Percentiles rank a stretch among this genome's conserved stretches.
phyloP scores from a whole-genome alignment of 2,329 filamentous ascomycete genomes.

The Blastomyces emzantsi region DNA sequence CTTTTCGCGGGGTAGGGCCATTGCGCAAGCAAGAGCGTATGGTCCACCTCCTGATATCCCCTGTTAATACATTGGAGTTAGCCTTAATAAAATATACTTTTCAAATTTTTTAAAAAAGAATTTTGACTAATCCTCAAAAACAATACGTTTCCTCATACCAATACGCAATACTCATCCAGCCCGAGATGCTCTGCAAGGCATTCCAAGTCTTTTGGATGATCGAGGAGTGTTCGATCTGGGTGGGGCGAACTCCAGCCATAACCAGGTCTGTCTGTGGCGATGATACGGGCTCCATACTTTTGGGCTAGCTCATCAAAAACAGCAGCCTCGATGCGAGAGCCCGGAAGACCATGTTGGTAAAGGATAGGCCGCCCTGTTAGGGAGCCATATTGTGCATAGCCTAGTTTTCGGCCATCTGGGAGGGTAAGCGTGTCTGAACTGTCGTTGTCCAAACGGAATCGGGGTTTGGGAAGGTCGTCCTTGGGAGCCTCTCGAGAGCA shows the following conservation, averaged over 20 bases:
- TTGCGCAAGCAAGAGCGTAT: slow-evolving; percentile 41
- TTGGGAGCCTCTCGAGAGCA: background rate
- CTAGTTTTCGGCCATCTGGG: slow-evolving; percentile 29
- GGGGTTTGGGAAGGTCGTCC: background rate
- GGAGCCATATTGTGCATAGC: slow-evolving; percentile 36
- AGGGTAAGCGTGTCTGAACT: slow-evolving; percentile 26
- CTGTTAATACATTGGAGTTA: slow-evolving; percentile 19
- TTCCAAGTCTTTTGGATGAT: slow-evolving; percentile 38
- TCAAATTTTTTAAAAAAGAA: no score
- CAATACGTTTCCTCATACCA: slow-evolving; percentile 22
- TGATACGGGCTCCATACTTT: slow-evolving; percentile 31
- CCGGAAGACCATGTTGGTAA: slow-evolving; percentile 38
- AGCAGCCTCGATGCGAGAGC: slow-evolving; percentile 35
- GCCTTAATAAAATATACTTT: no score
- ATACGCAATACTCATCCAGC: slow-evolving; percentile 34
- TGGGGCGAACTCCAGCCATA: slow-evolving; percentile 35
- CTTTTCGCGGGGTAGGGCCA: slow-evolving; percentile 27
- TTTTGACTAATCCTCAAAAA: background rate
- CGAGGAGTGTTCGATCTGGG: slow-evolving; percentile 29
- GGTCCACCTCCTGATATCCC: slow-evolving; percentile 42
- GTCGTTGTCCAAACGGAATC: slow-evolving; percentile 19
- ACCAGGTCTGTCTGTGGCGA: slow-evolving; percentile 38
- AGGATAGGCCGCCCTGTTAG: slow-evolving; percentile 28
- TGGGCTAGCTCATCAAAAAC: slow-evolving; percentile 27
- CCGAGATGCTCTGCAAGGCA: slow-evolving; percentile 35